phyloP scores from a whole-genome alignment of 2,329 filamentous ascomycete genomes.

The Fusarium phyllophilum region DNA sequence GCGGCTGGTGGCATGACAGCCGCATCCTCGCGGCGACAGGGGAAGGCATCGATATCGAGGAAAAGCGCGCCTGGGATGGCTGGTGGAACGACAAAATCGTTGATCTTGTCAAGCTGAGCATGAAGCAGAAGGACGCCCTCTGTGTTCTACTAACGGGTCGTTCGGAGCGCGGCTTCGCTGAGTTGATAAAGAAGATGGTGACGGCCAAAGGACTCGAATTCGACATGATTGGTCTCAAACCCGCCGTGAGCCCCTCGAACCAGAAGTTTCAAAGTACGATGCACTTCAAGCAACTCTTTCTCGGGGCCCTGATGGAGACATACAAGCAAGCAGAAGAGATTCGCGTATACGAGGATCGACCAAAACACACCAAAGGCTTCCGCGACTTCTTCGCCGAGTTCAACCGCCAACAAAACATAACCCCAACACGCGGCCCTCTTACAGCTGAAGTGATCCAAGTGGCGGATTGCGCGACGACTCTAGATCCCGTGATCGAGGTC shows the following conservation, averaged over 20 bases:
- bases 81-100: constrained; percentile 97
- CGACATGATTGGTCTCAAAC: constrained; percentile 89
- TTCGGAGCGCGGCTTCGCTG: constrained; percentile 78
- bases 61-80: constrained; percentile 84
- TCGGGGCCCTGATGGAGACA: constrained; percentile 84
- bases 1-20: constrained; percentile 97
- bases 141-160: constrained; percentile 90
- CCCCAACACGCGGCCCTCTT: constrained; percentile 71
- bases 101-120: constrained; percentile 81
- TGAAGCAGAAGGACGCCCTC: constrained; percentile 84
- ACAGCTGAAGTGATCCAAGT: constrained; percentile 87
- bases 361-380: constrained; percentile 80
- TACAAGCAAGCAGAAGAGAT: constrained; percentile 87
- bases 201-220: constrained; percentile 83
- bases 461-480: constrained; percentile 74
- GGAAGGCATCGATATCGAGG: constrained; percentile 82
- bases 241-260: constrained; percentile 80
- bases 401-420: constrained; percentile 67
- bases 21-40: constrained; percentile 88
- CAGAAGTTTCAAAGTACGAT: constrained; percentile 86
- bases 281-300: constrained; percentile 89
- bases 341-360: constrained; percentile 75
- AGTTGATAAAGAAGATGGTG: constrained; percentile 84
- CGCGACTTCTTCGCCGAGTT: constrained; percentile 83
- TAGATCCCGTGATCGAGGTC: constrained; percentile 83